Percentiles rank a stretch among this genome's conserved stretches.
Evolutionary conservation across 345 rosid genomes (phyloP).

Genomic region (Pistacia atlantica): DNA sequence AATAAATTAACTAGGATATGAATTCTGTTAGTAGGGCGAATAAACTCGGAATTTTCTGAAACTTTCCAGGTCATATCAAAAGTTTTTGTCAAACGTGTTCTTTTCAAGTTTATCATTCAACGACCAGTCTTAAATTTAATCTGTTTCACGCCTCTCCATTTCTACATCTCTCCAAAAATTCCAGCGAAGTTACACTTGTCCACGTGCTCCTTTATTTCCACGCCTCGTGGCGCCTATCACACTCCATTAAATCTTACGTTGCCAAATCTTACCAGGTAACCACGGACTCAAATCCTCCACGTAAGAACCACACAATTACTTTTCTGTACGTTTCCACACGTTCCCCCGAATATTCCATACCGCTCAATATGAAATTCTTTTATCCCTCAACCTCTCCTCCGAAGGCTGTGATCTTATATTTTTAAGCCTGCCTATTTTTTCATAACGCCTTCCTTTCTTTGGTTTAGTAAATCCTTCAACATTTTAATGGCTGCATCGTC

Average conservation of each 20-base stretch:
- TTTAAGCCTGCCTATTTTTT: slow-evolving; percentile 1
- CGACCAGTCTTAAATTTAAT: too few species aligned
- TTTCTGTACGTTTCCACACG: slow-evolving; percentile 5
- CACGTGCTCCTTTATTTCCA: neutral
- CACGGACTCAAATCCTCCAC: slow-evolving; percentile 9
- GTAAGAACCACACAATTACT: neutral
- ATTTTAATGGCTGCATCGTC: slow-evolving; percentile 69
- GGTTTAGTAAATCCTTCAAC: neutral
- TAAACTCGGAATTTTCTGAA: too few species aligned
- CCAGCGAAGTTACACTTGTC: neutral
- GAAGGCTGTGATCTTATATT: neutral
- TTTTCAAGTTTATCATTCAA: too few species aligned
- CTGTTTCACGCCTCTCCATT: neutral
- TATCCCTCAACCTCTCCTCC: neutral
- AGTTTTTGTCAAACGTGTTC: too few species aligned
- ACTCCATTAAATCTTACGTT: neutral
- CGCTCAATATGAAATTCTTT: slow-evolving; percentile 21
- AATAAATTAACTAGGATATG: too few species aligned
- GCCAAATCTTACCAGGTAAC: neutral
- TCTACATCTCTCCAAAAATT: neutral
- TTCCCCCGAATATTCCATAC: slow-evolving; percentile 35
- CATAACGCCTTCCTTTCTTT: neutral
- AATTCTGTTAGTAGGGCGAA: too few species aligned
- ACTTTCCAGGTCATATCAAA: too few species aligned
- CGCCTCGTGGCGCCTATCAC: neutral